phyloP scores from a whole-genome alignment of 2,329 filamentous ascomycete species.

The Sarocladium brachiariae region DNA sequence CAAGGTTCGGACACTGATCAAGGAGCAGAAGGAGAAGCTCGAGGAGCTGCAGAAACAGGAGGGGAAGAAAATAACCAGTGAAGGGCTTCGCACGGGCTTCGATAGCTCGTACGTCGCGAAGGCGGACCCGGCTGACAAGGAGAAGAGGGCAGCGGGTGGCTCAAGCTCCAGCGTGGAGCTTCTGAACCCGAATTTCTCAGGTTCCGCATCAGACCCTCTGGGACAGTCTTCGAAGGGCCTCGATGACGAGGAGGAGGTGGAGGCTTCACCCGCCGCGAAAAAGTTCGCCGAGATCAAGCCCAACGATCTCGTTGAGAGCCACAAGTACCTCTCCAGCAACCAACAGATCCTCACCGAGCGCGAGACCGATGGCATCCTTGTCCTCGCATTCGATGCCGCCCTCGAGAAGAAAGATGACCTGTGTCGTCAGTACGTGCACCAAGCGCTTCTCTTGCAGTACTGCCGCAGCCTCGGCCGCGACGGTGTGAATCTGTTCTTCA shows the following conservation, averaged over 20 bases:
- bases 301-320: conserved; percentile 64
- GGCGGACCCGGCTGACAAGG: conserved; percentile 34
- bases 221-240: conserved; percentile 7
- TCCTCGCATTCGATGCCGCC: conserved; percentile 86
- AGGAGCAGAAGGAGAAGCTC: conserved; percentile 66
- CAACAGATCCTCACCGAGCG: conserved; percentile 73
- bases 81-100: conserved; percentile 82
- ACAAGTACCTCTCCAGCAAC: conserved; percentile 72
- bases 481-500: conserved; percentile 90
- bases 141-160: conserved; percentile 32
- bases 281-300: conserved; percentile 73
- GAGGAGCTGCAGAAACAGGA: conserved; percentile 80
- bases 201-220: conserved; percentile 12
- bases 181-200: conserved; percentile 57
- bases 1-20: conserved; percentile 74
- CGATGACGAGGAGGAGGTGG: conserved; percentile 65
- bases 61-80: conserved; percentile 85
- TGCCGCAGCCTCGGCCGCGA: conserved; percentile 79
- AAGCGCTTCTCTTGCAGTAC: conserved; percentile 88
- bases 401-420: conserved; percentile 70
- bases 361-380: conserved; percentile 84
- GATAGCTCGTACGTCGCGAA: conserved; percentile 78
- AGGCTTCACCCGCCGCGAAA: conserved; percentile 71
- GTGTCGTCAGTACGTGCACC: conserved; percentile 82
- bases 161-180: conserved; percentile 54